Evolutionary conservation across 208 protist genomes (phyloP), one percentile per base, ranked within the genome.

Genomic region (Crithidia mellificae): DNA sequence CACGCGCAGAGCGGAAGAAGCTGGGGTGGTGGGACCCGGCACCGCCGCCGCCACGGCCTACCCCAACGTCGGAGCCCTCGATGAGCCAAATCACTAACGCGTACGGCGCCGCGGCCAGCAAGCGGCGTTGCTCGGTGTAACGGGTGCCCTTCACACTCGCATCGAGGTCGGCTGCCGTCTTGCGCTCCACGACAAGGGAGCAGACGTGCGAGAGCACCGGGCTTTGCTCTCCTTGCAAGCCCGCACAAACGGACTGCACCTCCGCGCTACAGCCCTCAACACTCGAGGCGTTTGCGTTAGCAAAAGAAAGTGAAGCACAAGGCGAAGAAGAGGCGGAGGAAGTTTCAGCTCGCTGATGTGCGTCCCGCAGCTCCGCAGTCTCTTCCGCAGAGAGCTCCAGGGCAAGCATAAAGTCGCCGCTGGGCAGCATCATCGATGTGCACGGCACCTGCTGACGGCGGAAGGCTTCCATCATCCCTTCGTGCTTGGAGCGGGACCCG

Each of bases 121-220:
- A 52, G 7, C 74, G 76, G n/a, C 86, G 79, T 72, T 94, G 89
- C 55, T 92, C 77, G 30, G 72, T 43, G 62, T 92, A 94, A 14
- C 89, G 83, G 14, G 72, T 68, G 34, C 74, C 68, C 24, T 87
- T 80, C 44, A 92, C 84, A 49, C 84, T 91, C 29, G 81, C 81
- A 47, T 88, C 80, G 41, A 94, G 77, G 53, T 94, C 89, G 5
- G 73, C 77, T 3, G 79, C 67, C 0, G 89, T 94, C 70, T 94
- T 94, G 47, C 89, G 84, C 78, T 94, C 89, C 68, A 94, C 85
- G 2, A 91, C 77, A 11, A 92, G 27, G 5, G 84, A 75, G 55
- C 80, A 84, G 8, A 89, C 51, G 51, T 80, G 67, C 9, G 46
- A 22, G 15, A 65, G 46, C 24, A 62, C 41, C 29, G 65, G 38